Conservation (phyloP, 23 red algal genomes). For the Cyanidioschyzon merolae region DNA sequence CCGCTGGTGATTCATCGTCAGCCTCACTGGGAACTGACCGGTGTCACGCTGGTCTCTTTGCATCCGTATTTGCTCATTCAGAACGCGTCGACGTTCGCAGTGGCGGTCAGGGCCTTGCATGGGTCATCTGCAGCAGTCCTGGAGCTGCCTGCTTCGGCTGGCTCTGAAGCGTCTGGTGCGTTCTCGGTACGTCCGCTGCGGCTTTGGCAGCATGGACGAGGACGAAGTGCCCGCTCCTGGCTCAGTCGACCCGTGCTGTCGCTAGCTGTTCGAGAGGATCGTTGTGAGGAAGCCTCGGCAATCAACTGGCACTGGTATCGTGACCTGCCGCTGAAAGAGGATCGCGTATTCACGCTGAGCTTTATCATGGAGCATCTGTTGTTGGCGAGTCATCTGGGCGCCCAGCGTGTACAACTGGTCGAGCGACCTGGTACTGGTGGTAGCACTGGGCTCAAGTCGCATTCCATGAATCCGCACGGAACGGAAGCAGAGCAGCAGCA, state of each 20-base stretch:
- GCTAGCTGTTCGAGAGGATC: neutral
- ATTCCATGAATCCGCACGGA: no score
- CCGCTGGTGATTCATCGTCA: neutral
- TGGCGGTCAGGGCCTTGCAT: neutral
- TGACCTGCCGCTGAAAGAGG: neutral
- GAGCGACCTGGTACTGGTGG: no score
- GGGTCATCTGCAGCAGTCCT: neutral
- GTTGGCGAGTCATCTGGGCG: neutral
- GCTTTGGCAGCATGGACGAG: neutral
- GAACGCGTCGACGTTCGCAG: neutral
- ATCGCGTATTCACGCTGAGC: constrained; percentile 7
- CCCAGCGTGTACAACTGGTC: neutral
- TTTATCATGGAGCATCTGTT: neutral
- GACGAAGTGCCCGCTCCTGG: neutral
- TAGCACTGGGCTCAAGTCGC: no score
- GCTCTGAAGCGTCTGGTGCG: neutral
- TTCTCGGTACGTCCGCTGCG: neutral
- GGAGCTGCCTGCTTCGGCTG: neutral
- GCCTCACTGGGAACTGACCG: neutral
- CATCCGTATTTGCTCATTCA: constrained; percentile 1
- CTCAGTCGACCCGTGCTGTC: neutral
- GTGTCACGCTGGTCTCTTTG: neutral
- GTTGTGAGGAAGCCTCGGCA: neutral
- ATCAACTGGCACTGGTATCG: neutral
- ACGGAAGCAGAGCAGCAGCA: no score